These are phyloP conservation scores for Pseudopithomyces maydicus DNA, from an alignment of 2,329 filamentous ascomycete species.

Conservation along the genomic window DNA sequence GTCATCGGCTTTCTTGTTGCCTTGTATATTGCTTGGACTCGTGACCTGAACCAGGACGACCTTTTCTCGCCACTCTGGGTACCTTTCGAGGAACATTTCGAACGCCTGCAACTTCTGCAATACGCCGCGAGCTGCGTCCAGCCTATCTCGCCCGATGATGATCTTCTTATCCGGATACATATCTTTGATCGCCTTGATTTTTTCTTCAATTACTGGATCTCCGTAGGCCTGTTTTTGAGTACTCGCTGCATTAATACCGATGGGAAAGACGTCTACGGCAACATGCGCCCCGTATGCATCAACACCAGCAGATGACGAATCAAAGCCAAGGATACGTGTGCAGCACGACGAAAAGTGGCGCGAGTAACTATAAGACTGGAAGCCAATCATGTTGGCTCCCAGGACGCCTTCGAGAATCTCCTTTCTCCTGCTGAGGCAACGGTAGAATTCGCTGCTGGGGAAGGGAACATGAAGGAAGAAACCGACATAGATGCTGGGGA, in stretches of 20 bases:
- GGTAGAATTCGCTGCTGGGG: constrained; percentile 92
- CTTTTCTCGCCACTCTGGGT: constrained; percentile 89
- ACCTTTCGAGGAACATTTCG: constrained; percentile 86
- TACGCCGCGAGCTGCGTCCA: constrained; percentile 90
- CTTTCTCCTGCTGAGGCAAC: constrained; percentile 85
- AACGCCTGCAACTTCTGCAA: constrained; percentile 96
- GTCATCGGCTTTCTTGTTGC: constrained; percentile 70
- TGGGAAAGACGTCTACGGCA: constrained; percentile 90
- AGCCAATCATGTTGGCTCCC: constrained; percentile 90
- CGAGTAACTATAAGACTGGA: constrained; percentile 95
- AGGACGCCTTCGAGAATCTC: constrained; percentile 89
- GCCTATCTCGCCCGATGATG: constrained; percentile 90
- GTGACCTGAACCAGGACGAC: constrained; percentile 96
- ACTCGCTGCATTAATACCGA: constrained; percentile 86
- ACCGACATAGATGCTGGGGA: constrained; percentile 89
- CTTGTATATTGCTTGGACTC: constrained; percentile 80
- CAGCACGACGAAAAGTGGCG: constrained; percentile 95
- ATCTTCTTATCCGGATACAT: constrained; percentile 90
- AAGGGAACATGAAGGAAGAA: constrained; percentile 96
- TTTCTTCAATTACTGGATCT: constrained; percentile 71
- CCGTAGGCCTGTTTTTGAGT: constrained; percentile 78
- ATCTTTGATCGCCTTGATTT: constrained; percentile 71
- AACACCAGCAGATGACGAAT: constrained; percentile 81
- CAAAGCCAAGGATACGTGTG: constrained; percentile 87
- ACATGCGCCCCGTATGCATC: constrained; percentile 89